Evolutionary conservation across 2,329 filamentous ascomycete species (phyloP), one percentile per base, ranked within the genome.

Genomic region (Chaetoscypha palmicola): DNA sequence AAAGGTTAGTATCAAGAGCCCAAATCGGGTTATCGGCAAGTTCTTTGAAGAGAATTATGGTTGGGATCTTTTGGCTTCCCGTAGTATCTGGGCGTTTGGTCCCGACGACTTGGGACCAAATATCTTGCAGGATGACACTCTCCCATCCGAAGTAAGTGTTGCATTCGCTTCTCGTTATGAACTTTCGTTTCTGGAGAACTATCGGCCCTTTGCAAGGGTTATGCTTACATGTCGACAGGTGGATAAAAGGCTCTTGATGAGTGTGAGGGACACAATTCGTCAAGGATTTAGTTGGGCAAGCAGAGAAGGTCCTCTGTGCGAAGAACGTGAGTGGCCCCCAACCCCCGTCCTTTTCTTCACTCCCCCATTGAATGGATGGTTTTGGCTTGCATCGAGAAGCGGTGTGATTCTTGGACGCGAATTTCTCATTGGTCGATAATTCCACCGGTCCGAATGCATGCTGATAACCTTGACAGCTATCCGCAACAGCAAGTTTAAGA

Each of bases 71-170:
- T 74, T 98, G 50, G 91, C 92, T 11, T 88, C 87, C 19, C 78
- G 92, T 58, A 96, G 90, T 62, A 95, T 98, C 60, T 98, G 92
- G 92, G 92, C 92, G 1, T 98, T 98, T 67, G 92, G 92, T 2
- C 92, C 92, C 3, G 91, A 97, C 46, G 92, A 98, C 53, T 84
- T 81, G 71, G 86, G 90, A 0, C 88, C 92, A 4, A 98, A 98
- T 65, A 92, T 98, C 53, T 70, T 98, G 38, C 90, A 96, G 65
- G 92, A 98, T 64, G 92, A 98, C 65, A 98, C 92, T 14, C 71
- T 98, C 14, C 90, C 91, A 3, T 87, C 86, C 19, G 90, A 96
- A 65, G 78, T 80, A 66, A 64, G 75, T 43, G 10, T 35, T 24
- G 38, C 28, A 33, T n/a, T 41, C 46, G 11, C 28, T 34, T 38